Conservation (phyloP, 2,329 filamentous ascomycete genomes). For the Trichoderma sp. region DNA sequence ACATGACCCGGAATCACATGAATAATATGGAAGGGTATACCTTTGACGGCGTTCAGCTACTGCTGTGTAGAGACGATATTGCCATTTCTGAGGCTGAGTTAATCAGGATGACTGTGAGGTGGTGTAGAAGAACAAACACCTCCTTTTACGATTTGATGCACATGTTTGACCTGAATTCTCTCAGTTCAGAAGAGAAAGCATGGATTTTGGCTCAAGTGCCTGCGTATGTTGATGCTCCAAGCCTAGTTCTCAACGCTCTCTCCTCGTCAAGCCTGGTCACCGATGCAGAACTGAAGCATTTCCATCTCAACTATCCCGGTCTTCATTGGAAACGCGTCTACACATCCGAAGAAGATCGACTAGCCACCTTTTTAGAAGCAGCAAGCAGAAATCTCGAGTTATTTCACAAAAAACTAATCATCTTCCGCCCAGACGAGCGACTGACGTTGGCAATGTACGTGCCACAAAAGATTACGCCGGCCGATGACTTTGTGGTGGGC, state of each 20-base stretch:
- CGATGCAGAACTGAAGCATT: conserved; percentile 34
- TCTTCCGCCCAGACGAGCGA: conserved; percentile 37
- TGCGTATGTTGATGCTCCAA: conserved; percentile 27
- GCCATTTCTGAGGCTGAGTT: conserved; percentile 43
- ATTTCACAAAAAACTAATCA: conserved; percentile 44
- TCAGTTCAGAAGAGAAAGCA: conserved; percentile 37
- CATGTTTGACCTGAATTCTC: conserved; percentile 36
- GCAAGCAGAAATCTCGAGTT: conserved; percentile 33
- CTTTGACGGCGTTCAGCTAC: conserved; percentile 34
- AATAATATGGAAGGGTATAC: conserved; percentile 26
- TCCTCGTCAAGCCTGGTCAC: conserved; percentile 37
- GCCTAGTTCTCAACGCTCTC: conserved; percentile 40
- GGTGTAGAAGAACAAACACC: conserved; percentile 36
- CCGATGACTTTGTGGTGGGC: conserved; percentile 39
- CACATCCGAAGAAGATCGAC: conserved; percentile 34
- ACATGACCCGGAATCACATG: neutral
- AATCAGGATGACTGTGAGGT: conserved; percentile 35
- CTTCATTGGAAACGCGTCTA: conserved; percentile 44
- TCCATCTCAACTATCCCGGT: conserved; percentile 36
- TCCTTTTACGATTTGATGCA: conserved; percentile 32
- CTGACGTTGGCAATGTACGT: conserved; percentile 43
- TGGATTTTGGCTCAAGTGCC: conserved; percentile 41
- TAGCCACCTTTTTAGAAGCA: conserved; percentile 39
- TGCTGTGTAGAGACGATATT: conserved; percentile 37
- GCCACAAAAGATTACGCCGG: conserved; percentile 36